phyloP scores from a whole-genome alignment of 768 basidiomycete species.

The Jaapia argillacea region DNA sequence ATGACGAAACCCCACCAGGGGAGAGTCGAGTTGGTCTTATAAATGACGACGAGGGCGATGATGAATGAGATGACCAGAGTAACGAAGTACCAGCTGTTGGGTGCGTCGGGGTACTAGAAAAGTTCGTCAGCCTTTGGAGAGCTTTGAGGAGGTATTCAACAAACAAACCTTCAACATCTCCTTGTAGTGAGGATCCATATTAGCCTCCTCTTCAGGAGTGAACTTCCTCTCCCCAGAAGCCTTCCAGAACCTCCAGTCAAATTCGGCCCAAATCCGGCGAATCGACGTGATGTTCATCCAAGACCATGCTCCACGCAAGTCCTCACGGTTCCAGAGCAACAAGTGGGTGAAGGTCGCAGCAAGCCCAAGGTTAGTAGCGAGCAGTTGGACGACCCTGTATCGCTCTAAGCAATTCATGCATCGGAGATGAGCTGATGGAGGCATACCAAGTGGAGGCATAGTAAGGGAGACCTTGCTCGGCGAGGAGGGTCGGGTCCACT shows the following conservation, averaged over 20 bases:
- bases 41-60: conserved; percentile 30
- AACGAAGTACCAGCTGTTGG: conserved; percentile 22
- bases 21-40: conserved; percentile 35
- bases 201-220: conserved; percentile 15
- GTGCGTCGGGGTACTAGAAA: conserved; percentile 27
- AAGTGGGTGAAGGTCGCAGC: conserved; percentile 39
- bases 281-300: conserved; percentile 31
- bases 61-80: conserved; percentile 17
- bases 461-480: conserved; percentile 33
- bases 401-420: too few species aligned
- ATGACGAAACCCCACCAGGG: conserved; percentile 44
- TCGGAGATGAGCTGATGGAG: neutral
- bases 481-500: conserved; percentile 30
- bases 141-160: conserved; percentile 19
- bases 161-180: conserved; percentile 45
- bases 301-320: conserved; percentile 31
- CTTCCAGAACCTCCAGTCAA: conserved; percentile 33
- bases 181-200: conserved; percentile 38
- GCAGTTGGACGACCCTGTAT: conserved; percentile 31
- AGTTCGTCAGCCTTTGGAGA: neutral
- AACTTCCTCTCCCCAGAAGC: conserved; percentile 28
- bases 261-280: conserved; percentile 21
- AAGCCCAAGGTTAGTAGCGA: conserved; percentile 35
- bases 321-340: conserved; percentile 34
- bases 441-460: conserved; percentile 34